Percentiles rank a stretch among this genome's conserved stretches.
Conservation (phyloP, 2,329 filamentous ascomycete species). For the Nemania sp. region DNA sequence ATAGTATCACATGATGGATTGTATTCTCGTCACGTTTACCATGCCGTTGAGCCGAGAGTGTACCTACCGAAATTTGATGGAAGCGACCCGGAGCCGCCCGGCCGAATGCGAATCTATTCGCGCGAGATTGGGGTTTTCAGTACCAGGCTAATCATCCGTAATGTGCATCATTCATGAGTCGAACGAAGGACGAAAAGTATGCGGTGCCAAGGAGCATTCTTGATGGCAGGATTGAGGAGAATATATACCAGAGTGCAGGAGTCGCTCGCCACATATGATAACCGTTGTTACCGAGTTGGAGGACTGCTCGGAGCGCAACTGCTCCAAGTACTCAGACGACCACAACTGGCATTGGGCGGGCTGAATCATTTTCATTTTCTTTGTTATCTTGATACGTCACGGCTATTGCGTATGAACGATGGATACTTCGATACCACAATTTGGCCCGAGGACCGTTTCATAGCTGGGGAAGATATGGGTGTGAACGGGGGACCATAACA, state of each 20-base stretch:
- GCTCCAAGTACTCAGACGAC: conserved; percentile 14
- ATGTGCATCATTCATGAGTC: conserved; percentile 27
- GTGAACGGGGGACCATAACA: conserved; percentile 6
- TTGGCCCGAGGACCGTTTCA: conserved; percentile 29
- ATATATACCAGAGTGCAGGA: conserved; percentile 21
- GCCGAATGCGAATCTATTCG: conserved; percentile 18
- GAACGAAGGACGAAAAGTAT: conserved; percentile 24
- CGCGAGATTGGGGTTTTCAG: conserved; percentile 15
- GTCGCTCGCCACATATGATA: conserved; percentile 17
- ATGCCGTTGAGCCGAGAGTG: conserved; percentile 4
- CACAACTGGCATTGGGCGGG: conserved; percentile 30
- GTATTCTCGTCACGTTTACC: conserved; percentile 19
- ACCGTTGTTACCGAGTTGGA: conserved; percentile 6
- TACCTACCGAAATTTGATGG: conserved; percentile 21
- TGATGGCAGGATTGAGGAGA: conserved; percentile 7
- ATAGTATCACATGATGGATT: conserved; percentile 35
- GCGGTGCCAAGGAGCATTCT: conserved; percentile 10
- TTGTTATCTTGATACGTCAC: conserved; percentile 29
- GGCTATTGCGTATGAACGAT: conserved; percentile 33
- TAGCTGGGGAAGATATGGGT: conserved; percentile 20
- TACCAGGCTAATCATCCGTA: conserved; percentile 21
- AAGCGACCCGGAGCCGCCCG: conserved; percentile 27
- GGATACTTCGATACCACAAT: conserved; percentile 37
- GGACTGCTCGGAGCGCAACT: conserved; percentile 1
- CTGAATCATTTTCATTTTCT: conserved; percentile 26